phyloP scores from a whole-genome alignment of 139 green algal genomes.

The Auxenochlorella protothecoides region DNA sequence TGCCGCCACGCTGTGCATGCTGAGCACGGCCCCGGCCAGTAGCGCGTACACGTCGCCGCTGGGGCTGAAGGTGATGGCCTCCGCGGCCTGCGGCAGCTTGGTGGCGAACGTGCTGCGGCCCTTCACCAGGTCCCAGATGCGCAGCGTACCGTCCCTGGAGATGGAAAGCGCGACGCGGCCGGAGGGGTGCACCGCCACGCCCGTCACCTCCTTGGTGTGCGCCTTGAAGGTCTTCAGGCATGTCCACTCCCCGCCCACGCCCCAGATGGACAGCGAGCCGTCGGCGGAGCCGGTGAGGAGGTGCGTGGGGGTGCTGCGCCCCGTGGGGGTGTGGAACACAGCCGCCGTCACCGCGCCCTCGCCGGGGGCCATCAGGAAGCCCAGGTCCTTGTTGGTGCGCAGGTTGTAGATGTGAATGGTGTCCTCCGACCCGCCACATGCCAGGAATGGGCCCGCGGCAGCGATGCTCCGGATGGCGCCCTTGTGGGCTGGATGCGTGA shows the following conservation, averaged over 20 bases:
- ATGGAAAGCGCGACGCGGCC: constrained; percentile 63
- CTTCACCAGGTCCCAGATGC: constrained; percentile 78
- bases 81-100: constrained; percentile 38
- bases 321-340: constrained; percentile 42
- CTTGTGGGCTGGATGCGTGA: constrained; percentile 52
- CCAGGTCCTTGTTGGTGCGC: constrained; percentile 51
- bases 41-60: constrained; percentile 39
- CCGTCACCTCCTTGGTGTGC: constrained; percentile 47
- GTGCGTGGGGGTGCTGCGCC: constrained; percentile 42
- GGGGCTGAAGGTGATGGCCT: constrained; percentile 35
- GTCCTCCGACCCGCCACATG: constrained; percentile 66
- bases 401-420: constrained; percentile 68
- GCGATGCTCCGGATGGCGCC: constrained; percentile 64
- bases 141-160: constrained; percentile 41
- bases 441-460: constrained; percentile 41
- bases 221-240: constrained; percentile 57
- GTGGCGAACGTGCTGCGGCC: constrained; percentile 49
- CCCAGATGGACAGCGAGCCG: constrained; percentile 65
- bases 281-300: constrained; percentile 71
- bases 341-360: constrained; percentile 65
- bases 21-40: constrained; percentile 29
- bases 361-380: constrained; percentile 72
- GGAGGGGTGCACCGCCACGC: constrained; percentile 54
- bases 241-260: constrained; percentile 53
- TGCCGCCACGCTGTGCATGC: constrained; percentile 22